phyloP scores from a whole-genome alignment of 768 basidiomycete genomes.

The Trametes meyenii region DNA sequence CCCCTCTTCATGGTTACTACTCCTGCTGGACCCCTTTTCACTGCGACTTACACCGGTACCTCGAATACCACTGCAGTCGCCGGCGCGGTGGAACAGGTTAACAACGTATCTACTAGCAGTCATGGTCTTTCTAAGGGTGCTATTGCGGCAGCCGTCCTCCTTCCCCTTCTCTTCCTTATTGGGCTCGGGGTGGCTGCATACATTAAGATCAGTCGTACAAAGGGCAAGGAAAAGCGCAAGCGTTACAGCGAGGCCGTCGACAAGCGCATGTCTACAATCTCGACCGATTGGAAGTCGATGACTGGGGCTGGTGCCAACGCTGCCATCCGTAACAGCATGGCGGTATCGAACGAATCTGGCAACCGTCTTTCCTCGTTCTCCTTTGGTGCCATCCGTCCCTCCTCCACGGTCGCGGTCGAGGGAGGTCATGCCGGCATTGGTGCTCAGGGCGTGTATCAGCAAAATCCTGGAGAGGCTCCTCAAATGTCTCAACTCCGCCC shows the following conservation, averaged over 20 bases:
- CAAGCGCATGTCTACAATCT: conserved; percentile 83
- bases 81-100: conserved; percentile 43
- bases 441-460: conserved; percentile 29
- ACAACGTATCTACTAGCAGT: conserved; percentile 35
- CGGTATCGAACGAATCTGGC: conserved; percentile 41
- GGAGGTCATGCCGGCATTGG: conserved; percentile 48
- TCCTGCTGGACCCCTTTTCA: conserved; percentile 72
- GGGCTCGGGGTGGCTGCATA: conserved; percentile 47
- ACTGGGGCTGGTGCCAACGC: conserved; percentile 69
- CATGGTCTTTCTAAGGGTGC: conserved; percentile 50
- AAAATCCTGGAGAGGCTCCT: conserved; percentile 25
- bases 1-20: conserved; percentile 54
- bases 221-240: conserved; percentile 52
- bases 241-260: conserved; percentile 71
- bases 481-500: conserved; percentile 52
- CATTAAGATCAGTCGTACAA: conserved; percentile 55
- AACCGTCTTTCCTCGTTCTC: conserved; percentile 51
- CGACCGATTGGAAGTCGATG: conserved; percentile 75
- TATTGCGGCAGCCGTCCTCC: conserved; percentile 64
- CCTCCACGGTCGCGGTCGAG: conserved; percentile 47
- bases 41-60: conserved; percentile 56
- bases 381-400: conserved; percentile 56
- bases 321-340: conserved; percentile 73
- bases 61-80: conserved; percentile 32
- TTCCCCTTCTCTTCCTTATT: conserved; percentile 64